phyloP scores from a whole-genome alignment of 2,329 filamentous ascomycete species.

The Talaromyces sp. region DNA sequence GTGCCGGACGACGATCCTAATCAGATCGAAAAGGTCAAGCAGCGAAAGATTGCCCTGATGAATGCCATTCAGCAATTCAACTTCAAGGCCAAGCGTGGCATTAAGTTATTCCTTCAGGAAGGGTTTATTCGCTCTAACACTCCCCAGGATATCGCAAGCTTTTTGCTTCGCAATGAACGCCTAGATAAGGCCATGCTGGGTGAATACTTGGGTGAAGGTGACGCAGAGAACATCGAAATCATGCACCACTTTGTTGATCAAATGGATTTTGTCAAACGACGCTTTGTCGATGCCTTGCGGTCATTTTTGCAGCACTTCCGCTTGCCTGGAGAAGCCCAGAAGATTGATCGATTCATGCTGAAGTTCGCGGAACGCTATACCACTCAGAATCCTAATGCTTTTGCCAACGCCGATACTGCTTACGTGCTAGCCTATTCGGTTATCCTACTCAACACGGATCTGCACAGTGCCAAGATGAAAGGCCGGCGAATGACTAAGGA shows the following conservation, averaged over 20 bases:
- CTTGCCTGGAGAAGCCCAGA: slow-evolving; percentile 92
- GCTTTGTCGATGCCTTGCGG: slow-evolving; percentile 89
- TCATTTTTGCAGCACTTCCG: slow-evolving; percentile 94
- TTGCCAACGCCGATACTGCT: slow-evolving; percentile 96
- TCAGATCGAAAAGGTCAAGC: slow-evolving; percentile 92
- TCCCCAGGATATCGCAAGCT: slow-evolving; percentile 80
- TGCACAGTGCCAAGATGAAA: slow-evolving; percentile 86
- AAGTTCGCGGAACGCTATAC: slow-evolving; percentile 98
- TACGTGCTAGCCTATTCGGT: slow-evolving; percentile 97
- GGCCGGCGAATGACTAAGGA: slow-evolving; percentile 86
- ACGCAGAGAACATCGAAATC: slow-evolving; percentile 88
- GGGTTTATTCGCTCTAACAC: slow-evolving; percentile 82
- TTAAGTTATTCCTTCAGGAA: slow-evolving; percentile 80
- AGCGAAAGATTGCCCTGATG: slow-evolving; percentile 85
- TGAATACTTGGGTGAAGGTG: slow-evolving; percentile 92
- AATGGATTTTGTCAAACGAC: slow-evolving; percentile 90
- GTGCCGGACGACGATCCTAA: slow-evolving; percentile 85
- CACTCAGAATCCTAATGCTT: slow-evolving; percentile 92
- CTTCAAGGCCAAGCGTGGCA: slow-evolving; percentile 92
- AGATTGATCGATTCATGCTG: slow-evolving; percentile 99
- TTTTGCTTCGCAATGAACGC: slow-evolving; percentile 77
- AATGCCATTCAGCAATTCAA: slow-evolving; percentile 93
- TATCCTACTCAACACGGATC: slow-evolving; percentile 93
- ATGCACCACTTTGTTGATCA: slow-evolving; percentile 98
- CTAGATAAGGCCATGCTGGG: slow-evolving; percentile 91